Evolutionary conservation across 306 rosid species (phyloP), one percentile per base, ranked within the genome.

Genomic region (Datisca glomerata): DNA sequence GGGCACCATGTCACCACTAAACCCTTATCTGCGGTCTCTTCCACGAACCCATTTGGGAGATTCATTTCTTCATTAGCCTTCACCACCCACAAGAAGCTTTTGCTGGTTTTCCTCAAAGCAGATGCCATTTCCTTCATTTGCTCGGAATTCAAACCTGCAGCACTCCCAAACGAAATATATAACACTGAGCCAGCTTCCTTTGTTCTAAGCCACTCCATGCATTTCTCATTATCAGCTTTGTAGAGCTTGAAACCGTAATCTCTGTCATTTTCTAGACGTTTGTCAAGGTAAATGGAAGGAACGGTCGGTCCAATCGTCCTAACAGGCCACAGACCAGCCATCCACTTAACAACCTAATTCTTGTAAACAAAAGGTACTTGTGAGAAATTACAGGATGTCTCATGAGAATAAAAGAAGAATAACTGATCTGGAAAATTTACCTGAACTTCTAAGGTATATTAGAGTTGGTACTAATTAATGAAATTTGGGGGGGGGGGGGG

Each of bases 291-390:
- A 7, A 6, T 31, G 2, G 60, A 55, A 1, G 60, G 68, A 24
- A 67, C 21, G 41, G 58, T 67, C 7, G 73, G 73, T 4, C 68
- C 73, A 7, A 67, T 33, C 0, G 62, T 51, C 52, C 35, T 38
- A 32, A 55, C 2, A 6, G 57, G 44, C 51, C 51, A 40, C 3
- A 43, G 12, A 1, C 50, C 46, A 7, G 35, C 17, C 60, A 67
- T 33, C 53, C 60, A 67, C 8, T 25, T 18, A 4, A 24, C 51
- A 33, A 21, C 64, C 68, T 60, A 31, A 1, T 38, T 6, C 42
- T 14, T 7, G 36, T 31, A 2, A 31, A 3, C 12, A 5, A 31
- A 31, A 8, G 36, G 12, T 8, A 31, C 3, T 31, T 9, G 12
- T 8, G 2, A 8, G 36, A 31, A 31, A 7, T n/a, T n/a, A 31